Base-by-base conservation (phyloP, 805 yeast species). In the Saccharomyces mikatae region DNA sequence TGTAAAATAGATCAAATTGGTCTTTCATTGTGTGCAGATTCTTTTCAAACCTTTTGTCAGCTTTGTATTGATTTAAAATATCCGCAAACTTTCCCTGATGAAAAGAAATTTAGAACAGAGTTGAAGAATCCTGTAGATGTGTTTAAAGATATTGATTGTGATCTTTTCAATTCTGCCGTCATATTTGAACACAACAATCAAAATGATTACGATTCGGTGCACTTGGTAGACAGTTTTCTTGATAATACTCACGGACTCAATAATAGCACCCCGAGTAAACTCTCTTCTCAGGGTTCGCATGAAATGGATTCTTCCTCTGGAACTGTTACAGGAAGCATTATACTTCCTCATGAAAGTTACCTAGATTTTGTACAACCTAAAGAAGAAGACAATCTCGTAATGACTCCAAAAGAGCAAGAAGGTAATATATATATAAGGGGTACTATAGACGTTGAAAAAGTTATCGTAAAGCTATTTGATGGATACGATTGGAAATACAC, bases 401-500 rank as follows among this genome's bases (percentile, higher is more conserved):
- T 21, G 13, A 2, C 51, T 10, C 30, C 32, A 13, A 56, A 52
- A 27, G 49, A 36, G 8, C 48, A 47, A 4, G 29, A 46, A 8
- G 17, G 41, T 47, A 32, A 41, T 26, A 28, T 36, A 6, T 6
- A 28, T 21, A 44, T 49, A 13, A 52, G 47, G 22, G 32, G 54
- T 14, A 46, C 26, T 22, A 36, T 74, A 1, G 58, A 61, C 24
- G 48, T 78, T 1, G 72, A 73, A 47, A 76, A 76, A 49, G 68
- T 74, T 0, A 64, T 62, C 1, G 62, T 86, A 1, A 79, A 75
- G 51, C 70, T 92, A 21, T 83, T 80, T 66, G 99, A 94, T 71
- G 99, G 99, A 0, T 94, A 84, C 65, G 98, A 94, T 62, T 90
- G 97, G 95, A 79, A 79, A 53, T 80, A 81, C 47, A 89, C 98